Evolutionary conservation across 306 rosid species (phyloP).

Genomic region (Mimosa pudica): DNA sequence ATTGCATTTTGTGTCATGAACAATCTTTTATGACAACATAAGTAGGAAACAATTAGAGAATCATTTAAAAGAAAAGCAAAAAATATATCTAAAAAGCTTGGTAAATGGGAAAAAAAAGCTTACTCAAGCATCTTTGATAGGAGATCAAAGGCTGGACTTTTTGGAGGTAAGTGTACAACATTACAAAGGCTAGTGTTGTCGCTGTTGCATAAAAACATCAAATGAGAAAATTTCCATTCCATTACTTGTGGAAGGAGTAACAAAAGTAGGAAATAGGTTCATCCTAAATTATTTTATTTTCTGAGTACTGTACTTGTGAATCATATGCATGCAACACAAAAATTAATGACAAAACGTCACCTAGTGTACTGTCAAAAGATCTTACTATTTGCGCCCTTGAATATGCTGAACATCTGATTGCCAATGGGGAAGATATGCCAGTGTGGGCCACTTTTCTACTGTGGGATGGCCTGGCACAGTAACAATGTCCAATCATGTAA

Average conservation of each 20-base stretch:
- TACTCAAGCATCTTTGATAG: conserved; percentile 98
- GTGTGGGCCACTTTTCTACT: conserved; percentile 91
- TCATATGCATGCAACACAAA: conserved; percentile 4
- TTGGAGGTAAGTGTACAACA: conserved; percentile 77
- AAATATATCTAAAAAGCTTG: conserved; percentile 11
- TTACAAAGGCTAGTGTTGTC: conserved; percentile 69
- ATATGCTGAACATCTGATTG: conserved; percentile 74
- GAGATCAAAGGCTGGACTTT: conserved; percentile 89
- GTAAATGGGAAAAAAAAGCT: conserved; percentile 45
- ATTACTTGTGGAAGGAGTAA: not conserved
- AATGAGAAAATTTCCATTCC: not conserved
- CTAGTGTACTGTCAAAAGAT: conserved; percentile 2
- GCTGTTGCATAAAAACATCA: conserved; percentile 51
- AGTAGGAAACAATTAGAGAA: too few species aligned
- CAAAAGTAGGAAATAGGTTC: conserved; percentile 17
- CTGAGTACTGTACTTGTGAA: not conserved
- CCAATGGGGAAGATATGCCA: conserved; percentile 91
- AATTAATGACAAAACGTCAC: conserved; percentile 16
- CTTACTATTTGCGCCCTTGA: conserved; percentile 93
- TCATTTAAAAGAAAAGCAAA: conserved; percentile 9
- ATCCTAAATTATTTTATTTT: conserved; percentile 11
- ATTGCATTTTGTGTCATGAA: too few species aligned
- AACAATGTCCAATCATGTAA: conserved; percentile 44
- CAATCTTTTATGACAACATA: too few species aligned
- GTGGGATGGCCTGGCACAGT: conserved; percentile 89